Conservation (phyloP, 1,284 basidiomycete species). For the Leccinum subrobustum region DNA sequence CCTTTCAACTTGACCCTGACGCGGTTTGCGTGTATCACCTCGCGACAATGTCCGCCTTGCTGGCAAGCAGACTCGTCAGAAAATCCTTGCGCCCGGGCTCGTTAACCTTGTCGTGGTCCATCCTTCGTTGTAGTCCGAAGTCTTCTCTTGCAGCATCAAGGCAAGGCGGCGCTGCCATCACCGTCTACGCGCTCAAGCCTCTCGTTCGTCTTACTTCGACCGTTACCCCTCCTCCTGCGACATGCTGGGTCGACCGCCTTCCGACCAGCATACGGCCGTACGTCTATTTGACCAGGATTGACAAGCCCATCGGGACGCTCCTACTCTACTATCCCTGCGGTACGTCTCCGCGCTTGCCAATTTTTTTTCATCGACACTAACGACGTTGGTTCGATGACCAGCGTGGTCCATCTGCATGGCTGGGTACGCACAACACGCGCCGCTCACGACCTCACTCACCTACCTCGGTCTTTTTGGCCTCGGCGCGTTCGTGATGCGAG, state of each 20-base stretch:
- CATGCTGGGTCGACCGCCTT: conserved; percentile 66
- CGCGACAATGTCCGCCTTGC: conserved; percentile 19
- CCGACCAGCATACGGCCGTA: conserved; percentile 72
- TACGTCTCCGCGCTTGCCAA: conserved; percentile 46
- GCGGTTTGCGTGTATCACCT: not conserved
- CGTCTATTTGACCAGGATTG: conserved; percentile 81
- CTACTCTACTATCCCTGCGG: conserved; percentile 93
- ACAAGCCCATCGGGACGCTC: conserved; percentile 95
- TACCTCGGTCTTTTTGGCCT: conserved; percentile 85
- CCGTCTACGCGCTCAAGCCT: not conserved
- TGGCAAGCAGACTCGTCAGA: conserved; percentile 7
- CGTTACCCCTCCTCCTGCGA: conserved; percentile 24
- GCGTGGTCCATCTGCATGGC: conserved; percentile 98
- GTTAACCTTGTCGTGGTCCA: not conserved
- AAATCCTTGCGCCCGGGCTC: conserved; percentile 1
- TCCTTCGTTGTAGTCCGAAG: not conserved
- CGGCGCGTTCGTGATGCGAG: conserved; percentile 94
- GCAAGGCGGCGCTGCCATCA: not conserved
- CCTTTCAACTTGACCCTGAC: not conserved
- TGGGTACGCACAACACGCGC: conserved; percentile 69
- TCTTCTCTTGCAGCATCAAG: not conserved
- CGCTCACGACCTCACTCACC: conserved; percentile 65
- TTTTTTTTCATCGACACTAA: not conserved
- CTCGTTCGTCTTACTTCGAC: conserved; percentile 21
- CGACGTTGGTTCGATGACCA: conserved; percentile 31